phyloP scores from a whole-genome alignment of 1,284 basidiomycete species.

The Xerocomus tenax region DNA sequence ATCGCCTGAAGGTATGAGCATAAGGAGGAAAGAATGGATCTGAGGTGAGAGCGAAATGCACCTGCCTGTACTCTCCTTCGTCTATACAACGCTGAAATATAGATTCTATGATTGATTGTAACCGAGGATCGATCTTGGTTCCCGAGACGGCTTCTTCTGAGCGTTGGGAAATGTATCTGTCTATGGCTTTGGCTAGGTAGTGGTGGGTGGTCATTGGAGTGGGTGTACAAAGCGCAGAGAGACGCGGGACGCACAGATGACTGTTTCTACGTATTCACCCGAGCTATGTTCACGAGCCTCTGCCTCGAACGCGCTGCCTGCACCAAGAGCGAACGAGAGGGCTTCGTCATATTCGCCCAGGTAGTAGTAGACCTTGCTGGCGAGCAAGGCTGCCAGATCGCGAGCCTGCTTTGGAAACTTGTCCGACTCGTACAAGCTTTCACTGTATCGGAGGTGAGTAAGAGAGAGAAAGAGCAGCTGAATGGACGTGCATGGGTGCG shows the following conservation, averaged over 20 bases:
- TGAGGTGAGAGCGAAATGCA: conserved; percentile 29
- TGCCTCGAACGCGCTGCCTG: conserved; percentile 76
- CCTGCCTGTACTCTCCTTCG: conserved; percentile 85
- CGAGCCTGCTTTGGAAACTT: conserved; percentile 66
- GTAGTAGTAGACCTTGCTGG: conserved; percentile 94
- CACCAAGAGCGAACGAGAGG: conserved; percentile 83
- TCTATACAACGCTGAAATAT: conserved; percentile 79
- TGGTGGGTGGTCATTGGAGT: conserved; percentile 6
- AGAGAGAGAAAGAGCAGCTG: conserved; percentile 7
- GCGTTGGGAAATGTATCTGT: conserved; percentile 72
- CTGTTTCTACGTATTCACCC: conserved; percentile 87
- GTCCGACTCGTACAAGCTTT: conserved; percentile 79
- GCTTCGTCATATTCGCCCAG: conserved; percentile 90
- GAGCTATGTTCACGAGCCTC: conserved; percentile 56
- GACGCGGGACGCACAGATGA: conserved; percentile 65
- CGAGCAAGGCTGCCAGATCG: conserved; percentile 77
- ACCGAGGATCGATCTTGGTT: conserved; percentile 64
- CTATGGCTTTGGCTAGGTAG: conserved; percentile 79
- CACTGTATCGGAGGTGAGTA: conserved; percentile 42
- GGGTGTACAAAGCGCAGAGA: background rate
- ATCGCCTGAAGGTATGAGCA: conserved; percentile 54
- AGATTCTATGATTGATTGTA: conserved; percentile 77
- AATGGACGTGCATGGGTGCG: conserved; percentile 65
- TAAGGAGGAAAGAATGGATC: conserved; percentile 7
- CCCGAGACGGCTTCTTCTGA: conserved; percentile 41